A percentile compares a stretch with the other conserved stretches of the same genome.
Evolutionary conservation across 192 early-diverging fungal genomes (phyloP).

Genomic region (Mortierella alpina): DNA sequence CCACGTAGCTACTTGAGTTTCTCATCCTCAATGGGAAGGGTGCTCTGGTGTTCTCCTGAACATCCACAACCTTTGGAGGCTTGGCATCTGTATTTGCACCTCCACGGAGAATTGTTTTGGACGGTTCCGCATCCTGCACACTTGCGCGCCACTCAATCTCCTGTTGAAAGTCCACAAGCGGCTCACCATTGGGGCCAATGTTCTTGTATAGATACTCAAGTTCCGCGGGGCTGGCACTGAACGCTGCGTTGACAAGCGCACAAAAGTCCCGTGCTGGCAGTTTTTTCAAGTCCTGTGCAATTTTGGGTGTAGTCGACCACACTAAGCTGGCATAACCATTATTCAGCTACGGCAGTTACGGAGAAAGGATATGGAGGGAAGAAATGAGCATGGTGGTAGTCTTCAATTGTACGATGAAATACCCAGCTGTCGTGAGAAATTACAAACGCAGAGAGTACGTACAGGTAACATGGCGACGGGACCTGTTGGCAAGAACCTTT

Average conservation of each 20-base stretch:
- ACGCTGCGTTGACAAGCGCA: conserved; percentile 83
- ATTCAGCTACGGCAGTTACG: conserved; percentile 59
- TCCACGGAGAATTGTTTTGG: conserved; percentile 8
- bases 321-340: conserved; percentile 81
- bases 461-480: conserved; percentile 95
- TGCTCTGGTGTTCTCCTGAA: conserved; percentile 75
- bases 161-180: conserved; percentile 61
- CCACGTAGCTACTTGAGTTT: conserved; percentile 81
- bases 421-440: neutral
- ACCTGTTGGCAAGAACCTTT: conserved; percentile 94
- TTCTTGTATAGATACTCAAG: conserved; percentile 76
- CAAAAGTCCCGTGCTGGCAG: conserved; percentile 74
- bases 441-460: conserved; percentile 14
- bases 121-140: conserved; percentile 42
- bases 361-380: neutral
- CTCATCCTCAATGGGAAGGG: conserved; percentile 88
- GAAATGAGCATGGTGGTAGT: conserved; percentile 2
- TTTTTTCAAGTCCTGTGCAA: conserved; percentile 71
- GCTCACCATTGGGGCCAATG: conserved; percentile 56
- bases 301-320: conserved; percentile 83
- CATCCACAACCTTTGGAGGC: conserved; percentile 72
- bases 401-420: neutral
- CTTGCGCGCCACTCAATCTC: conserved; percentile 78
- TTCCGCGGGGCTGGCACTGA: conserved; percentile 76
- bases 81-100: conserved; percentile 32